Percentiles rank a stretch among this genome's conserved stretches.
phyloP scores from a whole-genome alignment of 1,284 basidiomycete genomes.

The Ceratobasidium theobromae region DNA sequence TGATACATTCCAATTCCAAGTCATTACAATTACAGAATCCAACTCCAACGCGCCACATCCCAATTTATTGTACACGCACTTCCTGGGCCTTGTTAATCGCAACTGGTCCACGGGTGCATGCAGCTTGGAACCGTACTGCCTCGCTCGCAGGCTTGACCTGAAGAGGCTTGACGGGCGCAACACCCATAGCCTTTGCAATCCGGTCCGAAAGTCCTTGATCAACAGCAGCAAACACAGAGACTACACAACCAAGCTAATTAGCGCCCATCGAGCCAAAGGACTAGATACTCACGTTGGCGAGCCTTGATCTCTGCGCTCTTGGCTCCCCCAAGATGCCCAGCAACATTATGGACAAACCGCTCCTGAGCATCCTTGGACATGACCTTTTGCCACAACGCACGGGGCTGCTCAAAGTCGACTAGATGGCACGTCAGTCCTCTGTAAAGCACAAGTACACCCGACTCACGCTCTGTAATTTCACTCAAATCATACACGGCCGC shows the following conservation, averaged over 20 bases:
- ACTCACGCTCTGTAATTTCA: slow-evolving; percentile 75
- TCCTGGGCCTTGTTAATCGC: slow-evolving; percentile 7
- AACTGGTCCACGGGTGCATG: not conserved
- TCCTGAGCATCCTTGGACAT: slow-evolving; percentile 68
- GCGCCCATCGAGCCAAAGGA: not conserved
- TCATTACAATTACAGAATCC: too few species aligned
- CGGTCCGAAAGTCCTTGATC: slow-evolving; percentile 70
- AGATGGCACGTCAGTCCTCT: slow-evolving; percentile 31
- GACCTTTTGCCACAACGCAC: slow-evolving; percentile 75
- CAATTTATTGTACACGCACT: too few species aligned
- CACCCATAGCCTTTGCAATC: slow-evolving; percentile 71
- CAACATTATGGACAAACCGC: slow-evolving; percentile 75
- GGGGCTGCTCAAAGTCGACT: slow-evolving; percentile 92
- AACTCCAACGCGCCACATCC: too few species aligned
- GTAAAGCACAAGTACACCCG: not conserved
- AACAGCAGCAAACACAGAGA: slow-evolving; percentile 79
- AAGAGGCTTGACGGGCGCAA: slow-evolving; percentile 59
- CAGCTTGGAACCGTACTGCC: slow-evolving; percentile 53
- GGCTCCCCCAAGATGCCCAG: slow-evolving; percentile 68
- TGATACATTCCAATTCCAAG: too few species aligned
- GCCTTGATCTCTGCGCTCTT: slow-evolving; percentile 66
- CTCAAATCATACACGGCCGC: slow-evolving; percentile 72
- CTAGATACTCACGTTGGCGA: slow-evolving; percentile 60
- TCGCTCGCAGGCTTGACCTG: slow-evolving; percentile 61
- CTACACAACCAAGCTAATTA: slow-evolving; percentile 44